Conservation (phyloP, 139 green algal species). For the Choricystis sp. region DNA sequence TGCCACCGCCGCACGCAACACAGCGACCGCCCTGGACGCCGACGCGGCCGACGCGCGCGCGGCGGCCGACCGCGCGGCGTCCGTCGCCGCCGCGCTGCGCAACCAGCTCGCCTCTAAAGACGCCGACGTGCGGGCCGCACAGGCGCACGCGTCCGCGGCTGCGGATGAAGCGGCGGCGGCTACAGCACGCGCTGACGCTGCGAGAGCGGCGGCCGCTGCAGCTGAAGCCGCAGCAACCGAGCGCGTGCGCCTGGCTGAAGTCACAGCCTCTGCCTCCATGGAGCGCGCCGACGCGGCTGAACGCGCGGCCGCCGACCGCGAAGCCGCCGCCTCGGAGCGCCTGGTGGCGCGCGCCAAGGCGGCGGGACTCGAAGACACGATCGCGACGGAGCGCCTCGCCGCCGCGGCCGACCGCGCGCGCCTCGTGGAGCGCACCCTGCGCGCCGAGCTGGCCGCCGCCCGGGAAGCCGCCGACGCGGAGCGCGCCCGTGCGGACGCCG, state of each 20-base stretch:
- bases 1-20: no score
- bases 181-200: no score
- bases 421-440: neutral
- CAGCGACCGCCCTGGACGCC: neutral
- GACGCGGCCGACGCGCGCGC: no score
- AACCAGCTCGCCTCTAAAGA: no score
- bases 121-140: no score
- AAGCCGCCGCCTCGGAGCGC: neutral
- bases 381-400: neutral
- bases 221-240: no score
- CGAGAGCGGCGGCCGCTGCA: no score
- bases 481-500: neutral
- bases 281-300: neutral
- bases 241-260: no score
- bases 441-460: neutral
- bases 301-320: neutral
- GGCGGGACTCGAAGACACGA: neutral
- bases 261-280: no score
- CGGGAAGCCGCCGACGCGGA: neutral
- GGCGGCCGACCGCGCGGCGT: neutral
- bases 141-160: no score
- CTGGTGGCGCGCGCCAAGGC: neutral
- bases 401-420: neutral
- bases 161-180: no score
- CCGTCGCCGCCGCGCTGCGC: no score